Evolutionary conservation across 2,329 filamentous ascomycete genomes (phyloP), one percentile per base, ranked within the genome.

Genomic region (Eutypa lata): DNA sequence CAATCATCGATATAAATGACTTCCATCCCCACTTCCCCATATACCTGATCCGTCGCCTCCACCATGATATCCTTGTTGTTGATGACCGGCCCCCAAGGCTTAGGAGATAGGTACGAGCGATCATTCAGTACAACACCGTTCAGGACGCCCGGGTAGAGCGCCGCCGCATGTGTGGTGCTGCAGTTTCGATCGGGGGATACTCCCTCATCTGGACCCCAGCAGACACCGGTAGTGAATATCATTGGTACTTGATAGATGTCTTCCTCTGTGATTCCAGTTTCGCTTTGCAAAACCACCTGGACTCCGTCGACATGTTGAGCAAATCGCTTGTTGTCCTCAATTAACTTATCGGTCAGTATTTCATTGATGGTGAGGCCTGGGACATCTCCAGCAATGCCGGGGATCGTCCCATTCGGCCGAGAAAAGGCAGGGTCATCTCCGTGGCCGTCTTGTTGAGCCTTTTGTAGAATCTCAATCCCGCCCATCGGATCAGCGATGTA

Each of bases 381-480:
- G 7, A 51, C 35, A 13, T 47, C 19, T 42, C n/a, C n/a, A n/a
- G n/a, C 1, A 16, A 47, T n/a, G 19, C 26, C 22, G 45, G 48
- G 40, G 35, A 50, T 24, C 10, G 48, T 45, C 16, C 40, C 48
- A 11, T 26, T 31, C 18, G 43, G 43, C 14, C 43, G 43, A 22
- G 43, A 45, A 21, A 5, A 45, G 3, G 43, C 43, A 5, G 18
- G 18, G 43, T 6, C 7, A 14, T 45, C 31, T 1, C 69, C 69
- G 37, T 66, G 54, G 0, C 69, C 69, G 2, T 49, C 48, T 1
- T 46, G 31, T 13, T 58, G 26, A 1, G 64, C 61, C 2, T 58
- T 49, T 3, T 56, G 33, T 3, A 70, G 56, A 7, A 70, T 51
- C 2, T 62, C 37, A 3, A 72, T 48, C 0, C 61, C 68, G 0